phyloP scores from a whole-genome alignment of 2,329 filamentous ascomycete species.

The Stachybotrys chlorohalonatus region DNA sequence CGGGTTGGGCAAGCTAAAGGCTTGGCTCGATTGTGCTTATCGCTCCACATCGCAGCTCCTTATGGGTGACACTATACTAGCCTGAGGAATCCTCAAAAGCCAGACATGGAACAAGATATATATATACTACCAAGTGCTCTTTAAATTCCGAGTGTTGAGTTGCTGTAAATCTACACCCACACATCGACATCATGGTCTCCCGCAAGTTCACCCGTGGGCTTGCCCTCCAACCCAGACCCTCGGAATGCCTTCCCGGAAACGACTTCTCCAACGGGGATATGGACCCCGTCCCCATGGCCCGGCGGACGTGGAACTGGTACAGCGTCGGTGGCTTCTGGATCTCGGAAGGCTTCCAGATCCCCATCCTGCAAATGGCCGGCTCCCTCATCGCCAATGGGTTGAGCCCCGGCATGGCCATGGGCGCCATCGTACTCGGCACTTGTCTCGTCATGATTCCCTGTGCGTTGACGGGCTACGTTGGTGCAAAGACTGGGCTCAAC shows the following conservation, averaged over 20 bases:
- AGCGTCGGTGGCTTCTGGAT: constrained; percentile 10
- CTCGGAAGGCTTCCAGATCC: constrained; percentile 9
- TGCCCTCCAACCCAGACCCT: constrained; percentile 3
- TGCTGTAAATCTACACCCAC: background rate
- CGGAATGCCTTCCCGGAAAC: constrained; percentile 4
- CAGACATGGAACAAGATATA: background rate
- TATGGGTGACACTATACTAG: background rate
- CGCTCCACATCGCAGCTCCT: background rate
- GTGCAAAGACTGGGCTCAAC: constrained; percentile 17
- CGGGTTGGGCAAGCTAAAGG: background rate
- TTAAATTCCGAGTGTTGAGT: background rate
- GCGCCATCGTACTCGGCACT: constrained; percentile 8
- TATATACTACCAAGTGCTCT: background rate
- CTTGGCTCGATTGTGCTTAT: background rate
- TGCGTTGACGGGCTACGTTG: constrained; percentile 10
- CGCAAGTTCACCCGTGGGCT: constrained; percentile 1
- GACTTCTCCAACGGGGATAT: constrained; percentile 9
- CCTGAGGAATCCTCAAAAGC: background rate
- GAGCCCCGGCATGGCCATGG: constrained; percentile 9
- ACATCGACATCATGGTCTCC: constrained; percentile 1
- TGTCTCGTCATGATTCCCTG: constrained; percentile 8
- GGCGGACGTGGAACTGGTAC: constrained; percentile 9
- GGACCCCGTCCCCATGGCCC: constrained; percentile 9
- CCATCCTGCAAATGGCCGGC: constrained; percentile 4
- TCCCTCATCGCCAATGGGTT: constrained; percentile 4